A percentile compares a stretch with the other conserved stretches of the same genome.
These are phyloP conservation scores for Sporothrix brasiliensis DNA, from an alignment of 2,329 filamentous ascomycete species.

Conservation along the genomic window DNA sequence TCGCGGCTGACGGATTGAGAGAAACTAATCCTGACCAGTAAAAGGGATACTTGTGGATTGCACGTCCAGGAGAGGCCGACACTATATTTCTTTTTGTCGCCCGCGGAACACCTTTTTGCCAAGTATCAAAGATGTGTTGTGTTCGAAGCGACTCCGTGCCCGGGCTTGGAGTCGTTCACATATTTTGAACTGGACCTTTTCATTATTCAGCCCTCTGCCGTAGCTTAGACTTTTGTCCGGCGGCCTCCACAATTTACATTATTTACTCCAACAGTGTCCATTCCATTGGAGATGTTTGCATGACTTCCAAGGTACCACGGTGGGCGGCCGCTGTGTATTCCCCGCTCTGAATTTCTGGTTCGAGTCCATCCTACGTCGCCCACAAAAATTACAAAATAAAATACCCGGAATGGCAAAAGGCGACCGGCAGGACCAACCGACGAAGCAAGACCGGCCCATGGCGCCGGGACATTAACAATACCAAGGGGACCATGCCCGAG, in stretches of 20 bases:
- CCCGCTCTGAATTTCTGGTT: neutral
- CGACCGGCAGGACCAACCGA: slow-evolving; percentile 12
- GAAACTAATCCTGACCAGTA: neutral
- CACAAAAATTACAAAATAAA: neutral
- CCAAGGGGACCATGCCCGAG: neutral
- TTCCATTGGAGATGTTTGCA: neutral
- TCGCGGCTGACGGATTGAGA: slow-evolving; percentile 2
- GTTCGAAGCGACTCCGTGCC: neutral
- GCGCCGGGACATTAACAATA: neutral
- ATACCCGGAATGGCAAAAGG: neutral
- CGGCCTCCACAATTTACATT: neutral
- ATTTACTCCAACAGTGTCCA: neutral
- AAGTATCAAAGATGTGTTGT: too few species aligned
- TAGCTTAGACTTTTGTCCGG: neutral
- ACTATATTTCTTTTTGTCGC: neutral
- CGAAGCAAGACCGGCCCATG: neutral
- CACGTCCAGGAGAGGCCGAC: slow-evolving; percentile 7
- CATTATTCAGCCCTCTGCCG: neutral
- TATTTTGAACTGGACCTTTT: neutral
- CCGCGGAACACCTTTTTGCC: neutral
- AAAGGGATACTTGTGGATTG: neutral
- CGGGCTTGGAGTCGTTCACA: neutral
- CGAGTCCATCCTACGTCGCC: neutral
- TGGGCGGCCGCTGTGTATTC: neutral
- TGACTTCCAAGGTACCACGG: neutral